Base-by-base conservation (phyloP, 768 basidiomycete species). In the Mycena venus region DNA sequence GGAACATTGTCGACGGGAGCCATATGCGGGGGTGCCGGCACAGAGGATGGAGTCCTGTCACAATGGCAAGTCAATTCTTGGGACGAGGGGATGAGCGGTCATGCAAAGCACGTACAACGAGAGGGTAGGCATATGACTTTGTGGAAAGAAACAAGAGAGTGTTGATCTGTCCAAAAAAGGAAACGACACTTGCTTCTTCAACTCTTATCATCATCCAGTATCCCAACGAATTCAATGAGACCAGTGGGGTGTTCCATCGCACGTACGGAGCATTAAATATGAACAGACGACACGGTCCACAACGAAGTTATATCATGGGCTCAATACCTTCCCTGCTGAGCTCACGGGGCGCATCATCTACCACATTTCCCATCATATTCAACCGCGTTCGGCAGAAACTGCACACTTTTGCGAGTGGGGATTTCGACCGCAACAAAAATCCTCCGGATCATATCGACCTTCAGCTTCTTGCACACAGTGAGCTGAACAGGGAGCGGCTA, bases 291-390 rank as follows among this genome's bases (percentile, higher is more conserved):
- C 91, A 56, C 87, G 90, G 82, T 90, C 91, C 19, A 85, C 92
- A 19, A 84, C 91, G 40, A 89, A 87, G 68, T 91, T 90, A 0
- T 79, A 88, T 0, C 80, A 86, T 65, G 86, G 91, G 9, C 85
- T 95, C 62, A 91, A 90, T 74, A 84, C 86, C 25, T 85, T 93
- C 29, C 92, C 95, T 72, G 88, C 90, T 65, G 91, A 92, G 79
- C 94, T 89, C 77, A 89, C 94, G 25, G 94, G 94, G 15, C 90
- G 93, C 60, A 92, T 97, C 74, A 90, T 98, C 31, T 96, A 94
- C 79, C 93, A 94, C 79, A 88, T 99, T 21, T 96, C 96, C 84
- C 62, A 90, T 94, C 10, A 93, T 98, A 19, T 91, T 94, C 77
- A 82, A 87, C 25, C 88, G 95, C 34, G 88, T 97, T 67, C 89